These are phyloP conservation scores for Austroboletus niveus DNA, from an alignment of 1,284 basidiomycete species.

Conservation along the genomic window DNA sequence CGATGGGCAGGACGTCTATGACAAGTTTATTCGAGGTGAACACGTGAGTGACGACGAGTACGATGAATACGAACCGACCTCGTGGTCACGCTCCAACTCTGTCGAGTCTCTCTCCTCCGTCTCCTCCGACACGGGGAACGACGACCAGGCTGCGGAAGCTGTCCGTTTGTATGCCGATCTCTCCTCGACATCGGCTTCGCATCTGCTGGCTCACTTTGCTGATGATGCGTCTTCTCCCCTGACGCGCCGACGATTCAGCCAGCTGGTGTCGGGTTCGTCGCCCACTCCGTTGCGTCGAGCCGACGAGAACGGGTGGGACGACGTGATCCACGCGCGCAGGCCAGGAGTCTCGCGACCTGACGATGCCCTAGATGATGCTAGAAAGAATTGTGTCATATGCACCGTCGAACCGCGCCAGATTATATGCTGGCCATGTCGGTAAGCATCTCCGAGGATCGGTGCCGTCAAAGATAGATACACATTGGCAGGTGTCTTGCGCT, in stretches of 20 bases:
- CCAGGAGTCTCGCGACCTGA: constrained; percentile 19
- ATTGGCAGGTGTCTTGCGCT: constrained; percentile 60
- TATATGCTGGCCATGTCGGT: constrained; percentile 81
- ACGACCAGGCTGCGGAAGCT: constrained; percentile 33
- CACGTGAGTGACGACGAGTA: constrained; percentile 61
- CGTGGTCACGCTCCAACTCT: constrained; percentile 24
- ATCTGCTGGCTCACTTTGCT: constrained; percentile 51
- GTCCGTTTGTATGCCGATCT: constrained; percentile 46
- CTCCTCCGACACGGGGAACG: constrained; percentile 30
- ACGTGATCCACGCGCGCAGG: constrained; percentile 25
- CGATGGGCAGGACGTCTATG: constrained; percentile 42
- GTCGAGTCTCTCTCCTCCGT: constrained; percentile 25
- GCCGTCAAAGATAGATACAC: constrained; percentile 7
- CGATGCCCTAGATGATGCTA: constrained; percentile 31
- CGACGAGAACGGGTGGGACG: constrained; percentile 24
- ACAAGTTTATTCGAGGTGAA: constrained; percentile 62
- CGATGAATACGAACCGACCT: constrained; percentile 38
- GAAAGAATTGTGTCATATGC: constrained; percentile 66
- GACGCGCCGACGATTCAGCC: constrained; percentile 45
- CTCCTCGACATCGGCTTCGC: constrained; percentile 39
- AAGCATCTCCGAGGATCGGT: constrained; percentile 25
- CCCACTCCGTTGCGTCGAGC: background rate
- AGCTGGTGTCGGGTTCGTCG: constrained; percentile 29
- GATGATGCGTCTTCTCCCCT: constrained; percentile 41
- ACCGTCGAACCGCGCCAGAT: constrained; percentile 67